Percentiles rank a stretch among this genome's conserved stretches.
phyloP scores from a whole-genome alignment of 164 flowering plant genomes.

The Vitis cinerea region DNA sequence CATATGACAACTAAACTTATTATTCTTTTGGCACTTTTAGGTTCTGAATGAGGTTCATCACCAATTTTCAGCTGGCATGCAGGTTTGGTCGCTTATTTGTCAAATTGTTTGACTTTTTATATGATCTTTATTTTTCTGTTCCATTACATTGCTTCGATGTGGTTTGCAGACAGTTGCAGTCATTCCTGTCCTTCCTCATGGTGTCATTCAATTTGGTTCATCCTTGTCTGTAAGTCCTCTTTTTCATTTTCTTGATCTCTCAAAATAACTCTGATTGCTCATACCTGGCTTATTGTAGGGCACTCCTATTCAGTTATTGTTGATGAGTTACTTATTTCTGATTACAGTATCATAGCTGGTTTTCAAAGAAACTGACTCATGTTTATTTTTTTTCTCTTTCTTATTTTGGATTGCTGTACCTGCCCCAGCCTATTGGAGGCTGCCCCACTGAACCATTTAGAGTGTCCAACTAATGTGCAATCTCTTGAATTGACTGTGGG shows the following conservation, averaged over 20 bases:
- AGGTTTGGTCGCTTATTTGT: conserved; percentile 38
- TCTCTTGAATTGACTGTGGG: neutral
- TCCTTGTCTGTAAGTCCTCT: conserved; percentile 44
- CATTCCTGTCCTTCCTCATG: conserved; percentile 81
- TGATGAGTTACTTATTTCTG: too few species aligned
- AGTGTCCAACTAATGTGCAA: neutral
- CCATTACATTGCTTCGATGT: conserved; percentile 10
- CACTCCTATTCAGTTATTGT: too few species aligned
- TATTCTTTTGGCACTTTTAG: conserved; percentile 28
- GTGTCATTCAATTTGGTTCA: conserved; percentile 88
- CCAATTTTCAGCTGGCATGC: conserved; percentile 84
- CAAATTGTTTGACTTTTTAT: neutral
- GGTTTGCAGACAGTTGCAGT: conserved; percentile 77
- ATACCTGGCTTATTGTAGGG: neutral
- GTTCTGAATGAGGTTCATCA: conserved; percentile 43
- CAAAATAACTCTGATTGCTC: neutral
- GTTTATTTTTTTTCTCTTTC: too few species aligned
- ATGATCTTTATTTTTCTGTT: neutral
- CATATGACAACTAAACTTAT: too few species aligned
- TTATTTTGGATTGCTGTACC: too few species aligned
- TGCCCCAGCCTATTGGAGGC: neutral
- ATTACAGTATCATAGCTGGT: too few species aligned
- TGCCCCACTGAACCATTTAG: neutral
- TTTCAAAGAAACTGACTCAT: too few species aligned
- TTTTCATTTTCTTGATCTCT: neutral